These are phyloP conservation scores for Penicillium paxilli DNA, from an alignment of 495 filamentous ascomycete genomes.

Conservation along the genomic window DNA sequence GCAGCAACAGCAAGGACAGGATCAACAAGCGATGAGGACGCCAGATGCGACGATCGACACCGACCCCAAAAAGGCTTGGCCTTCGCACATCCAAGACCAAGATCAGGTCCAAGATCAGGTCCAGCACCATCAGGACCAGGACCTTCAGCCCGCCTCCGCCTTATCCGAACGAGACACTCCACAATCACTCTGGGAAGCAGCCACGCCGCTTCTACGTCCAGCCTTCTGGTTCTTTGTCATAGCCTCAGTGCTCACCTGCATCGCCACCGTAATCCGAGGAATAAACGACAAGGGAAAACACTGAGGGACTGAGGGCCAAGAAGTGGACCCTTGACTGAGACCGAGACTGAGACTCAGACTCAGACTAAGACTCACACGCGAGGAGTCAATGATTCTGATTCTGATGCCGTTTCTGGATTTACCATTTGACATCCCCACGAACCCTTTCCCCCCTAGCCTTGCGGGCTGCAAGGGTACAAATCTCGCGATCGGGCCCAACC, in stretches of 20 bases:
- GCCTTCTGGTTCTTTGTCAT: conserved; percentile 8
- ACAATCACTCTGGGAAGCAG: not conserved
- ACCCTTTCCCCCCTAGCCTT: too few species aligned
- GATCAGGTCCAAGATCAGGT: too few species aligned
- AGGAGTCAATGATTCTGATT: too few species aligned
- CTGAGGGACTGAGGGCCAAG: conserved; percentile 9
- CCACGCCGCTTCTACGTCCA: not conserved
- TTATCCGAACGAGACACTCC: not conserved
- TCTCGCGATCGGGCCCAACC: not conserved
- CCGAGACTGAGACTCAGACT: too few species aligned
- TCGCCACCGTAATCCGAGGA: conserved; percentile 14
- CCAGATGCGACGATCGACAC: conserved; percentile 19
- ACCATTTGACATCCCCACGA: too few species aligned
- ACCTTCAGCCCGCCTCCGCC: not conserved
- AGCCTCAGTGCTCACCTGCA: conserved; percentile 9
- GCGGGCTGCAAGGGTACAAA: too few species aligned
- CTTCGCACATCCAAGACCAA: not conserved
- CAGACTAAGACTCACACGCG: too few species aligned
- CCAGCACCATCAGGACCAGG: too few species aligned
- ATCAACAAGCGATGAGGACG: conserved; percentile 9
- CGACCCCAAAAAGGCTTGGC: conserved; percentile 5
- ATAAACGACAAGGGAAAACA: not conserved
- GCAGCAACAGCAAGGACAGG: not conserved
- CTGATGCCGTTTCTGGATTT: too few species aligned
- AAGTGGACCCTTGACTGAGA: not conserved